Base-by-base conservation (phyloP, 805 yeast genomes). In the Saccharomycopsis vini region DNA sequence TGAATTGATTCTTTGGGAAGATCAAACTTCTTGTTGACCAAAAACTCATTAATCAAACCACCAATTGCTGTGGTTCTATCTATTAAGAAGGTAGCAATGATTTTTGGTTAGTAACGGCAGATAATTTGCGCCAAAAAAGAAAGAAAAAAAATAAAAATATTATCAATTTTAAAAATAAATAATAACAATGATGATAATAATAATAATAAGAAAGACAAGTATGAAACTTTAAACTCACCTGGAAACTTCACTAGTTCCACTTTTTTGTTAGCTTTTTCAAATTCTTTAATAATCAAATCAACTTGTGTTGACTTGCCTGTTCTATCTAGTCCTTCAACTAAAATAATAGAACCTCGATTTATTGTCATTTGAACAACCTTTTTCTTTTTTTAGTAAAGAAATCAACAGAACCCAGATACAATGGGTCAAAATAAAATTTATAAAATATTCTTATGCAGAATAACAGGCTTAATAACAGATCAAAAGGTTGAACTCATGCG, bases 261-360 rank as follows among this genome's bases (percentile, higher is more conserved):
- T 4, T 63, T 56, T 1, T 67, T 66, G 1, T 61, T 60, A 1
- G 49, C 38, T 3, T 54, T 48, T 15, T 54, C 35, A 10, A 69
- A 52, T 3, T 52, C 53, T 1, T 62, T 55, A 0, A 64, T 53
- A 7, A 82, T 53, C 2, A 56, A 51, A 2, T 61, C 56, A 5
- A 81, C 72, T 58, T 92, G 98, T 0, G 97, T 88, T 2, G 95
- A 76, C 56, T 92, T 92, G 0, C 99, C 99, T 0, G 97, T 81
- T 40, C 99, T 66, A 56, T 92, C 99, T 1, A 92, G 73, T 0
- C 99, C 99, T 61, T 92, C 99, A 2, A 92, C 69, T 1, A 87
- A 72, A 19, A 92, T 80, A 31, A 92, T 64, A 37, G 73, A 69
- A 2, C 97, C 97, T 50, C 96, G 50, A 38, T 46, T 52, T 52